A percentile compares a stretch with the other conserved stretches of the same genome.
phyloP scores from a whole-genome alignment of 2,329 filamentous ascomycete genomes.

The Aspergillus arachidicola region DNA sequence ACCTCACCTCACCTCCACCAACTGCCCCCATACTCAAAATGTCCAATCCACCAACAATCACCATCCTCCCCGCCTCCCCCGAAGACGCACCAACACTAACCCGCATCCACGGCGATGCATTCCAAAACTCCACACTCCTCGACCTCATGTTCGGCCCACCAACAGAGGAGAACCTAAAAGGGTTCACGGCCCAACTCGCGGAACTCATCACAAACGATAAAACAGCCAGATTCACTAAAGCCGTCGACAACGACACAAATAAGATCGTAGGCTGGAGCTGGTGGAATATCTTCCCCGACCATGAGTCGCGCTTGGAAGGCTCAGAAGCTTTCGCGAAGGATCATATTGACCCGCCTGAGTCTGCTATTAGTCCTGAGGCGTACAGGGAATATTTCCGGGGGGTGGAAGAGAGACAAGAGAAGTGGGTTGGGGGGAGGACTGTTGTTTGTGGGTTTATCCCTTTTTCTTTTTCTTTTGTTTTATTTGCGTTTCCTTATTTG shows the following conservation, averaged over 20 bases:
- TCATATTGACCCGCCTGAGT: neutral
- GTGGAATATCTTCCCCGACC: neutral
- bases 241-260: neutral
- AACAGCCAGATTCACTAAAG: neutral
- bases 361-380: neutral
- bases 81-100: neutral
- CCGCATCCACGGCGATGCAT: neutral
- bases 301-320: neutral
- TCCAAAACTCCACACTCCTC: neutral
- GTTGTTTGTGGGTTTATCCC: neutral
- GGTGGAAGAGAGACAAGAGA: neutral
- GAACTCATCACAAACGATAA: neutral
- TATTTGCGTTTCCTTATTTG: no score
- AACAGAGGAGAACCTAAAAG: neutral
- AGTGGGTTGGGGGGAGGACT: neutral
- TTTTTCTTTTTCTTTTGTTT: neutral
- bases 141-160: neutral
- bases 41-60: neutral
- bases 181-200: neutral
- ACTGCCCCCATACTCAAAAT: neutral
- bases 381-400: neutral
- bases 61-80: neutral
- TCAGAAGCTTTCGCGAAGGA: neutral
- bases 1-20: no score
- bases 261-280: neutral